phyloP scores from a whole-genome alignment of 768 basidiomycete species.

The Cantharellus cinnabarinus region DNA sequence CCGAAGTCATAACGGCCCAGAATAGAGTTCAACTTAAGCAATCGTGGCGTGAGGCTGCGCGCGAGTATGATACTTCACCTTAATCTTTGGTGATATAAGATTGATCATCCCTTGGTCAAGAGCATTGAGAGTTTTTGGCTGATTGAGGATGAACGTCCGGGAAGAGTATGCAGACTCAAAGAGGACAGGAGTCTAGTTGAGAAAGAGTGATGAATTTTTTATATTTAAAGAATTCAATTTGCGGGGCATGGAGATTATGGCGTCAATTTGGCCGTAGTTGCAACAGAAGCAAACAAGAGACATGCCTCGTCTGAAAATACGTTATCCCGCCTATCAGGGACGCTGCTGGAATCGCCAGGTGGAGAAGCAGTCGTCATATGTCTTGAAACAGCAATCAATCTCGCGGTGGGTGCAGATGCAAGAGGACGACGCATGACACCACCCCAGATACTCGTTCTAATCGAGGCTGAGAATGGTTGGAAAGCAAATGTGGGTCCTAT shows the following conservation, averaged over 20 bases:
- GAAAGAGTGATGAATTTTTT: neutral
- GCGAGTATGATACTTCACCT: conserved; percentile 24
- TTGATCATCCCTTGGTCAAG: conserved; percentile 63
- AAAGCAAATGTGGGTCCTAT: no score
- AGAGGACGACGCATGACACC: no score
- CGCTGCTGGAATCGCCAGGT: neutral
- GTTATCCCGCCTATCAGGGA: neutral
- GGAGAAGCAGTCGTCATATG: neutral
- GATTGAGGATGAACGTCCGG: conserved; percentile 60
- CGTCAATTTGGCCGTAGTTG: neutral
- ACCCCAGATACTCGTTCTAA: no score
- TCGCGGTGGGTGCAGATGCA: neutral
- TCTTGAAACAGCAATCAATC: neutral
- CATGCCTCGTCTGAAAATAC: neutral
- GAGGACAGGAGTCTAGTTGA: conserved; percentile 26
- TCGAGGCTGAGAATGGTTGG: no score
- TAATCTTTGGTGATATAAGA: conserved; percentile 47
- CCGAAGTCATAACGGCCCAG: no score
- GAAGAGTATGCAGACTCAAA: conserved; percentile 46
- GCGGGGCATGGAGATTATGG: neutral
- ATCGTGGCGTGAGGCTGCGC: conserved; percentile 7
- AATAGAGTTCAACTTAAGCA: no score
- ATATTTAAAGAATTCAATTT: neutral
- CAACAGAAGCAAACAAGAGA: neutral
- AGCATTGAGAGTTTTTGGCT: conserved; percentile 63